Conservation (phyloP, 192 early-diverging fungal species). For the Diversispora eburnea region DNA sequence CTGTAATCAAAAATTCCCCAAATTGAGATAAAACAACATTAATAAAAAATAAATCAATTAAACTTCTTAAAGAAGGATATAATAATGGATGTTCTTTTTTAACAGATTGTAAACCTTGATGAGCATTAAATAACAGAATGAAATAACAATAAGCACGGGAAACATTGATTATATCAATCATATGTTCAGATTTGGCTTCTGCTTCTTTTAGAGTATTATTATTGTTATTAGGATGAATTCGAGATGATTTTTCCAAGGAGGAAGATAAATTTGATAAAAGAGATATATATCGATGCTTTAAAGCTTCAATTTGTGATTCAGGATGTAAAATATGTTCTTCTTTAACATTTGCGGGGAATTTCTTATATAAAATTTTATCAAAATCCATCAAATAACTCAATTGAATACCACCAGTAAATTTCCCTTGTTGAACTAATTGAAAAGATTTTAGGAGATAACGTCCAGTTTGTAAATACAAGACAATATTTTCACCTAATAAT, state of each 20-base stretch:
- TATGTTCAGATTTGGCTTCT: not conserved
- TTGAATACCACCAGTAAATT: not conserved
- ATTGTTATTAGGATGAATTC: not conserved
- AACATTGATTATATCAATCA: slow-evolving; percentile 7
- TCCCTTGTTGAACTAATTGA: not conserved
- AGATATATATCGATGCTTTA: not conserved
- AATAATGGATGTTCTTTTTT: not conserved
- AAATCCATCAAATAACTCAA: not conserved
- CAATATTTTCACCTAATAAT: slow-evolving; percentile 69
- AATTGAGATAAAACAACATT: slow-evolving; percentile 66
- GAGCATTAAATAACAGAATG: not conserved
- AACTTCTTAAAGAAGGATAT: not conserved
- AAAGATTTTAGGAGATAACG: slow-evolving; percentile 71
- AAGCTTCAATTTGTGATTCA: not conserved
- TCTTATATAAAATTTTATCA: not conserved
- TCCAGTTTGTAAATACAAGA: slow-evolving; percentile 74
- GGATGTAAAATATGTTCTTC: not conserved
- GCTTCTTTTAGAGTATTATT: not conserved
- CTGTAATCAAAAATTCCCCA: slow-evolving; percentile 75
- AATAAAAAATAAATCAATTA: slow-evolving; percentile 29
- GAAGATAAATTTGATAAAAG: not conserved
- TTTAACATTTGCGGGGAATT: not conserved
- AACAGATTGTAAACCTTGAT: not conserved
- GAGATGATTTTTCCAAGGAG: not conserved
- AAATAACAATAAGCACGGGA: not conserved